Evolutionary conservation across 2,329 filamentous ascomycete genomes (phyloP).

Genomic region (Venturia carpophila): DNA sequence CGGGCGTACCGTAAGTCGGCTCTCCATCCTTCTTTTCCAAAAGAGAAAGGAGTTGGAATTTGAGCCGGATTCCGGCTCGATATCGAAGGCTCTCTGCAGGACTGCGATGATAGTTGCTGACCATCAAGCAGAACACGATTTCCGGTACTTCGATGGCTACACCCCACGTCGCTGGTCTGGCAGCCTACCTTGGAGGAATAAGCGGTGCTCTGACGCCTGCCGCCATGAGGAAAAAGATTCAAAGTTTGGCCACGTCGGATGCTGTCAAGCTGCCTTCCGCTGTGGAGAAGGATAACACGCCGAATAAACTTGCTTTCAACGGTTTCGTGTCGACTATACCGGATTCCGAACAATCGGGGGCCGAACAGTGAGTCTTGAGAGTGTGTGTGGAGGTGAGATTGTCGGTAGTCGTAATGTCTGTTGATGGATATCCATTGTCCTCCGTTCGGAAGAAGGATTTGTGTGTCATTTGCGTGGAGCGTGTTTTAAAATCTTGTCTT

Average conservation of each 20-base stretch:
- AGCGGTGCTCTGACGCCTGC: conserved; percentile 8
- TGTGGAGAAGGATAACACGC: not conserved
- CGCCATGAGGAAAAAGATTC: conserved; percentile 10
- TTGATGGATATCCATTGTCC: no score
- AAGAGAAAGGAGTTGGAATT: no score
- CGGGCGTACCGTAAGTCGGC: not conserved
- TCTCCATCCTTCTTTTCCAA: not conserved
- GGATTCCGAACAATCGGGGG: no score
- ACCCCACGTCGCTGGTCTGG: conserved; percentile 60
- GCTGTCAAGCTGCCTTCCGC: not conserved
- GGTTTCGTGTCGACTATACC: not conserved
- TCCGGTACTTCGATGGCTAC: conserved; percentile 58
- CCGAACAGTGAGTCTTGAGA: no score
- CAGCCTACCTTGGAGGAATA: conserved; percentile 51
- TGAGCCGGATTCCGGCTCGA: no score
- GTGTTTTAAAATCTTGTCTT: no score
- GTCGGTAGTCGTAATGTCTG: no score
- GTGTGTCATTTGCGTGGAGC: no score
- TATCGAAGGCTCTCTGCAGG: no score
- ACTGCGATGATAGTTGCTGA: not conserved
- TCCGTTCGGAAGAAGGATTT: no score
- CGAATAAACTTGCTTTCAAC: conserved; percentile 17
- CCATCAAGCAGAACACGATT: not conserved
- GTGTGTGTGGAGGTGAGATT: no score
- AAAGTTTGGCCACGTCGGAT: not conserved